Percentiles rank a stretch among this genome's conserved stretches.
Evolutionary conservation across 139 green algal species (phyloP).

Genomic region (Micromonas commoda): DNA sequence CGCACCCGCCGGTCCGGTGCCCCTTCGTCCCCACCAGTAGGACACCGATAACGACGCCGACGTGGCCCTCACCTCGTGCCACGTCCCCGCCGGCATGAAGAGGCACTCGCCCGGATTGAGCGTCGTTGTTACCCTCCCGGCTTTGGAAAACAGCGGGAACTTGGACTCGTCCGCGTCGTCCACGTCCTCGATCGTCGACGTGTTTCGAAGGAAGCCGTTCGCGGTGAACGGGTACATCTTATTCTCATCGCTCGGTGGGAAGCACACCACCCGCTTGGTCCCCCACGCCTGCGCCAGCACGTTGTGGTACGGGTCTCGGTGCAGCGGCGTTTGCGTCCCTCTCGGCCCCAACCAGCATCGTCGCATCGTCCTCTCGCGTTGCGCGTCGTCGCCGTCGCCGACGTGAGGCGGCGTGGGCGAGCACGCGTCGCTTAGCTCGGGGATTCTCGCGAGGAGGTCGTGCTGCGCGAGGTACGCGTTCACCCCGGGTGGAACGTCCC

Average conservation of each 20-base stretch:
- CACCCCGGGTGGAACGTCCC: too few relatives aligned
- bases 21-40: background rate
- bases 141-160: background rate
- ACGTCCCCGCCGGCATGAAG: background rate
- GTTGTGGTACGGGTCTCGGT: conserved; percentile 11
- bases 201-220: background rate
- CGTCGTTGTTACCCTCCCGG: background rate
- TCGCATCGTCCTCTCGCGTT: too few relatives aligned
- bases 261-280: background rate
- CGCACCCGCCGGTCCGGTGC: too few relatives aligned
- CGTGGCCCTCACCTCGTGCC: background rate
- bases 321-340: background rate
- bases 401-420: background rate
- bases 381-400: too few relatives aligned
- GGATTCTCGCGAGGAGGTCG: background rate
- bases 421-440: background rate
- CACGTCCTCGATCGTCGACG: background rate
- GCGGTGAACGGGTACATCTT: background rate
- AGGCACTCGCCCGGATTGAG: background rate
- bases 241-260: background rate
- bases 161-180: background rate
- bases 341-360: background rate
- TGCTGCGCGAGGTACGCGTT: background rate
- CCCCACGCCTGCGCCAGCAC: background rate
- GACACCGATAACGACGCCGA: background rate